Conservation (phyloP, 2,329 filamentous ascomycete species). For the Pleochaeta shiraiana region DNA sequence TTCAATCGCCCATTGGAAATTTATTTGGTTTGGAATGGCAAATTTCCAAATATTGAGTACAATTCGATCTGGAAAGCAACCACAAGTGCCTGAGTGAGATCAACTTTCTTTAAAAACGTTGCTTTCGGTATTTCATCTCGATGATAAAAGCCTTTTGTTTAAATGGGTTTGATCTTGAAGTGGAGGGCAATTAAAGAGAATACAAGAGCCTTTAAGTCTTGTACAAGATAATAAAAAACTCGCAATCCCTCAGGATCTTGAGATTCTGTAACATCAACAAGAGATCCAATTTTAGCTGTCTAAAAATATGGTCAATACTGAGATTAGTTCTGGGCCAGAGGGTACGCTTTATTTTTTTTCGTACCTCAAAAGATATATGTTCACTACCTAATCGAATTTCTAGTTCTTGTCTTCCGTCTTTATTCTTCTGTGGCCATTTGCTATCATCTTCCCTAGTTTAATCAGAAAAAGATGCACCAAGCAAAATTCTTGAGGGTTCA, state of each 20-base stretch:
- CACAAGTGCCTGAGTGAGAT: too few relatives aligned
- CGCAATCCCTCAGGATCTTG: slow-evolving; percentile 87
- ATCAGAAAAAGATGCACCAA: slow-evolving; percentile 12
- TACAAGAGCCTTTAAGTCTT: slow-evolving; percentile 88
- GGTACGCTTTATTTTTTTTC: neutral
- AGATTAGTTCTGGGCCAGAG: neutral
- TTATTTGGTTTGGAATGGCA: too few relatives aligned
- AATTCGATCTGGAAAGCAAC: too few relatives aligned
- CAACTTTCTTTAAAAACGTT: too few relatives aligned
- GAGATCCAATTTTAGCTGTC: slow-evolving; percentile 95
- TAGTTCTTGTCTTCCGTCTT: slow-evolving; percentile 89
- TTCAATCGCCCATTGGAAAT: too few relatives aligned
- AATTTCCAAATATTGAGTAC: too few relatives aligned
- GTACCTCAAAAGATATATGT: slow-evolving; percentile 95
- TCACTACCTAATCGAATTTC: slow-evolving; percentile 88
- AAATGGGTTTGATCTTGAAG: slow-evolving; percentile 85
- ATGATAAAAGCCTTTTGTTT: too few relatives aligned
- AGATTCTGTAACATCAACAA: slow-evolving; percentile 92
- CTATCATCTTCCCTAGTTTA: slow-evolving; percentile 70
- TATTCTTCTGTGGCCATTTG: slow-evolving; percentile 99
- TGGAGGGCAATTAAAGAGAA: slow-evolving; percentile 93
- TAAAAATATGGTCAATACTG: slow-evolving; percentile 20
- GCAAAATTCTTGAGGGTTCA: slow-evolving; percentile 10
- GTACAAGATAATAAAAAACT: slow-evolving; percentile 97
- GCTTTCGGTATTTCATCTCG: too few relatives aligned